These are phyloP conservation scores for Fusarium sp. DNA, from an alignment of 2,329 filamentous ascomycete genomes.

Conservation along the genomic window DNA sequence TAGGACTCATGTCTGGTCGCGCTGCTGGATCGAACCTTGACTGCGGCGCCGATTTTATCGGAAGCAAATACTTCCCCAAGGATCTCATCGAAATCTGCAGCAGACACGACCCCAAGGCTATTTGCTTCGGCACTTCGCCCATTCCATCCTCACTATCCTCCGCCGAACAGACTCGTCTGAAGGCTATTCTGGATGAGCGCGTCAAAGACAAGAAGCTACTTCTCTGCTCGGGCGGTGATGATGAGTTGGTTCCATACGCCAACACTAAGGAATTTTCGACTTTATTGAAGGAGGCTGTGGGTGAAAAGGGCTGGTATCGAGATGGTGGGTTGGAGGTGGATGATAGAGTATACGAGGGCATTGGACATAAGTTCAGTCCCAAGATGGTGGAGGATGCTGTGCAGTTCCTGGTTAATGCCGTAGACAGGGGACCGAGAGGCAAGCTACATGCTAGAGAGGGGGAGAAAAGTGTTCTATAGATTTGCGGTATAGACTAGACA, in stretches of 20 bases:
- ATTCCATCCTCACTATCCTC: constrained; percentile 47
- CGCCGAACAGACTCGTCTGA: constrained; percentile 55
- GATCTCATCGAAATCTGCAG: constrained; percentile 71
- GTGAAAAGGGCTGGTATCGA: constrained; percentile 57
- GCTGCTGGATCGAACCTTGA: constrained; percentile 71
- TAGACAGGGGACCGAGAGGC: constrained; percentile 46
- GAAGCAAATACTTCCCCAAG: constrained; percentile 79
- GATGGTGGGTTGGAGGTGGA: constrained; percentile 67
- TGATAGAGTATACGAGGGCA: constrained; percentile 73
- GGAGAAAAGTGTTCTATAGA: constrained; percentile 39
- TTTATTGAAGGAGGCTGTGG: constrained; percentile 66
- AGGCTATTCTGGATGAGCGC: constrained; percentile 56
- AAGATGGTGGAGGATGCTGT: constrained; percentile 75
- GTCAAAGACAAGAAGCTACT: constrained; percentile 72
- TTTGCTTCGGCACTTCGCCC: constrained; percentile 68
- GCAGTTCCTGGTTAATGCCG: constrained; percentile 65
- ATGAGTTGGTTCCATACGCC: constrained; percentile 78
- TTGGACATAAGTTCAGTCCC: constrained; percentile 74
- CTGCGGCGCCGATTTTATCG: constrained; percentile 72
- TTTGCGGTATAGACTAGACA: background rate
- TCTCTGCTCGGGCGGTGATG: constrained; percentile 70
- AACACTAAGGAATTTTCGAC: constrained; percentile 66
- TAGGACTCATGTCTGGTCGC: constrained; percentile 78
- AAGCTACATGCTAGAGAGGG: constrained; percentile 45
- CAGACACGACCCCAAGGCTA: constrained; percentile 77